A percentile compares a stretch with the other conserved stretches of the same genome.
Evolutionary conservation across 2,329 filamentous ascomycete species (phyloP).

Genomic region (Fusarium odoratissimum): DNA sequence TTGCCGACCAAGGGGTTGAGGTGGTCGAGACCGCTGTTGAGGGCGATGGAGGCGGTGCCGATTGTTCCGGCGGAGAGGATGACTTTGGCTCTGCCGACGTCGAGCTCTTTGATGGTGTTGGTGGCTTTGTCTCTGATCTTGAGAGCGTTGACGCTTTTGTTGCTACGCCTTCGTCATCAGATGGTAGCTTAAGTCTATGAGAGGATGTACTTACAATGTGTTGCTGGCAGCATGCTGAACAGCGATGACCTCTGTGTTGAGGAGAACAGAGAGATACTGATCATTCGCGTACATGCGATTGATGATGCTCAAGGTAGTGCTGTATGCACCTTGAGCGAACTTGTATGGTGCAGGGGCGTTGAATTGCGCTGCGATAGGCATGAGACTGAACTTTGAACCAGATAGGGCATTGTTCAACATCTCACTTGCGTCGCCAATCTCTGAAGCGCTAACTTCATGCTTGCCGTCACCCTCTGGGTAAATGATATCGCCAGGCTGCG

Average conservation of each 20-base stretch:
- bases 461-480: slow-evolving; percentile 15
- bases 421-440: slow-evolving; percentile 2
- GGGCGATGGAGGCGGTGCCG: slow-evolving; percentile 28
- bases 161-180: not conserved
- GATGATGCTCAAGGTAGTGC: slow-evolving; percentile 28
- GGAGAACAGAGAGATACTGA: slow-evolving; percentile 21
- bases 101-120: slow-evolving; percentile 17
- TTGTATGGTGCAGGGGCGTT: slow-evolving; percentile 29
- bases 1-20: slow-evolving; percentile 7
- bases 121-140: slow-evolving; percentile 19
- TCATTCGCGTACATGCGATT: slow-evolving; percentile 39
- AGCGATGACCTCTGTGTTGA: slow-evolving; percentile 31
- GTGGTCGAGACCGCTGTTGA: slow-evolving; percentile 30
- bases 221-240: not conserved
- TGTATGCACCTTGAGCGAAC: slow-evolving; percentile 30
- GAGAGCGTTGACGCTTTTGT: slow-evolving; percentile 15
- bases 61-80: slow-evolving; percentile 19
- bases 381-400: not conserved
- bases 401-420: slow-evolving; percentile 12
- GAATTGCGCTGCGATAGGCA: slow-evolving; percentile 35
- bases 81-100: slow-evolving; percentile 23
- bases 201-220: not conserved
- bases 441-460: slow-evolving; percentile 3
- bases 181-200: fast-evolving
- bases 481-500: not conserved